These are phyloP conservation scores for Fragaria nilgerrensis DNA, from an alignment of 306 rosid species.

Conservation along the genomic window DNA sequence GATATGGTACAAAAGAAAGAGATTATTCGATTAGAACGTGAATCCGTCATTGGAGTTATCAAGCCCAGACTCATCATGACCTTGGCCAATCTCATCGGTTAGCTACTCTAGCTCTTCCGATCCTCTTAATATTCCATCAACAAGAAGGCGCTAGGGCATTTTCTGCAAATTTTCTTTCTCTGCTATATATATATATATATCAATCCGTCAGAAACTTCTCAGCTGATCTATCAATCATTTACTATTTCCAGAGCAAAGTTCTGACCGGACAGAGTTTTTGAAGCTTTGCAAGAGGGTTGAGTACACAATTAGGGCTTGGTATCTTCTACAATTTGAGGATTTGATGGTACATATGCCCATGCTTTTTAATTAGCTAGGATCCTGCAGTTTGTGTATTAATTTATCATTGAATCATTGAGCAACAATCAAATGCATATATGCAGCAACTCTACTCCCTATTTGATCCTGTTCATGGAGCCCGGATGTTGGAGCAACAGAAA, in stretches of 20 bases:
- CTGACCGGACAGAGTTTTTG: conserved; percentile 84
- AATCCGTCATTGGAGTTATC: conserved; percentile 80
- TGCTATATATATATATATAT: not conserved
- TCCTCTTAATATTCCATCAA: no score
- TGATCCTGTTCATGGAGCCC: conserved; percentile 80
- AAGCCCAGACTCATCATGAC: conserved; percentile 81
- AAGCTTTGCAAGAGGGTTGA: conserved; percentile 90
- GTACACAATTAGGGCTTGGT: conserved; percentile 97
- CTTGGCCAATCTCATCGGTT: conserved; percentile 86
- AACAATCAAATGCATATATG: not conserved
- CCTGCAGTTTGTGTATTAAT: not conserved
- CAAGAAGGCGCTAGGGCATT: no score
- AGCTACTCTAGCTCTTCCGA: not conserved
- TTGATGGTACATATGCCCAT: conserved; percentile 57
- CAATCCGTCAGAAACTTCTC: not conserved
- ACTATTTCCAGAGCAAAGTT: conserved; percentile 54
- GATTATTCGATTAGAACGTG: conserved; percentile 78
- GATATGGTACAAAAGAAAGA: conserved; percentile 30
- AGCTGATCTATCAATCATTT: not conserved
- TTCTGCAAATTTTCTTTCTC: no score
- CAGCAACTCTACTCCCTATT: conserved; percentile 96
- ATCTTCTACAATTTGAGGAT: conserved; percentile 92
- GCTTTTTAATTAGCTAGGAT: not conserved
- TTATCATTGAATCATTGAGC: not conserved
- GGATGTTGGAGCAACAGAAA: conserved; percentile 73